phyloP scores from a whole-genome alignment of 495 filamentous ascomycete species.

The Daldinia bambusicola region DNA sequence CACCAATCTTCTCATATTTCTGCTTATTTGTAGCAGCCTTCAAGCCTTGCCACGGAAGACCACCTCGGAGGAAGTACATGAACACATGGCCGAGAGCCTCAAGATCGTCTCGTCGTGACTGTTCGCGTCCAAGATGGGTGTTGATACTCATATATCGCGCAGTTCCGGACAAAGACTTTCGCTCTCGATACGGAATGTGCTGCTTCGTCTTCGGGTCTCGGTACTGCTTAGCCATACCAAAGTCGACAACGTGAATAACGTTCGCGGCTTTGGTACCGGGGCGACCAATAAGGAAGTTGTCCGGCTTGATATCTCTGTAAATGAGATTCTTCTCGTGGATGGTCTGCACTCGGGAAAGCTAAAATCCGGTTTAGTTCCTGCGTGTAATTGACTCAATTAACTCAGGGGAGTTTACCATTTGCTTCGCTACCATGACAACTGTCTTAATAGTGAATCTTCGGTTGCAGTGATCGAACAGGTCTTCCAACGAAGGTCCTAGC shows the following conservation, averaged over 20 bases:
- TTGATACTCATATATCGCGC: conserved; percentile 99
- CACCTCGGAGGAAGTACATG: conserved; percentile 98
- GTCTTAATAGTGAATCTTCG: conserved; percentile 96
- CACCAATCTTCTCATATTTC: conserved; percentile 99
- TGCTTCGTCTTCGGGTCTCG: conserved; percentile 99
- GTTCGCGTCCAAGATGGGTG: conserved; percentile 95
- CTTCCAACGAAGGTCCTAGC: conserved; percentile 93
- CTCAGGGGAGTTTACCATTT: conserved; percentile 78
- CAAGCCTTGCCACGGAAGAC: conserved; percentile 96
- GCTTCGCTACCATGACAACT: conserved; percentile 99
- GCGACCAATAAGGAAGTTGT: conserved; percentile 99
- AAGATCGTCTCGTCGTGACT: conserved; percentile 95
- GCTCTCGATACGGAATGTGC: conserved; percentile 97
- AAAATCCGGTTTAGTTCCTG: conserved; percentile 25
- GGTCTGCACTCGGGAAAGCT: conserved; percentile 97
- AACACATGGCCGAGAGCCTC: conserved; percentile 98
- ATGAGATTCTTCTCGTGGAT: conserved; percentile 99
- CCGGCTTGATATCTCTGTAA: conserved; percentile 99
- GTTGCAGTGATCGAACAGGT: conserved; percentile 98
- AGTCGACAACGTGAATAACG: conserved; percentile 99
- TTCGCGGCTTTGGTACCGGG: conserved; percentile 91
- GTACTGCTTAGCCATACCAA: conserved; percentile 99
- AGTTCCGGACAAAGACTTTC: conserved; percentile 96
- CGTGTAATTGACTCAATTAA: neutral
- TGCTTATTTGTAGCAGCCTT: conserved; percentile 99